Base-by-base conservation (phyloP, 352 stramenopile genomes). In the Halophytophthora batemanensis region DNA sequence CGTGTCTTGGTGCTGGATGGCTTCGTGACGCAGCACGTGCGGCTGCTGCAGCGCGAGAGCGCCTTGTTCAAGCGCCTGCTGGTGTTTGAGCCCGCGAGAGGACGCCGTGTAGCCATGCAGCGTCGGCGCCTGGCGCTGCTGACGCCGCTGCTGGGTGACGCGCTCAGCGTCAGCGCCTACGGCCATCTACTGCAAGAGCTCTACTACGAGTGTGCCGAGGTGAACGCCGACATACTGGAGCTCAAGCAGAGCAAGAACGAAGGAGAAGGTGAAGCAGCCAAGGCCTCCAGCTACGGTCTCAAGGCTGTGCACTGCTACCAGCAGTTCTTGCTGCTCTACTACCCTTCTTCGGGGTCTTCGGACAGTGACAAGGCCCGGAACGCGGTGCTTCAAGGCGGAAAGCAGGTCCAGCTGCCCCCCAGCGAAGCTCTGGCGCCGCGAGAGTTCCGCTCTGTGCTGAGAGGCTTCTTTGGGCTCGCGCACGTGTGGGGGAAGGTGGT, bases 291-390 rank as follows among this genome's bases (percentile, higher is more conserved):
- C 46, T 89, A 87, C 42, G 64, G 61, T 4, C 56, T 88, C 59
- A 82, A 88, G 53, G 72, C 77, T 6, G 64, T 88, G 22, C 66
- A 80, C 42, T 88, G 72, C 50, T 89, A 87, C 56, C 74, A 87
- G 52, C 68, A 83, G 51, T 91, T 86, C 28, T 41, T 91, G 10
- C 61, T 73, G 38, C 59, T 89, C 12, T 91, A 88, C 41, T 91
- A 89, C 49, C 57, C 69, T 2, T 49, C 53, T 1, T 36, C 45
- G 21, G 37, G 60, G 21, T 8, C 33, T 10, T 34, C 43, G 1
- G 38, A 41, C 0, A 34, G 54, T 2, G 29, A 34, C 5, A 56
- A 45, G 12, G 45, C 64, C 1, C 22, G 47, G 19, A 49, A 68
- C 13, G 59, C 46, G 19, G 69, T 72, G 28, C 35, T 85, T 12